phyloP scores from a whole-genome alignment of 2,329 filamentous ascomycete genomes.

The Sphaerostilbella broomeana region DNA sequence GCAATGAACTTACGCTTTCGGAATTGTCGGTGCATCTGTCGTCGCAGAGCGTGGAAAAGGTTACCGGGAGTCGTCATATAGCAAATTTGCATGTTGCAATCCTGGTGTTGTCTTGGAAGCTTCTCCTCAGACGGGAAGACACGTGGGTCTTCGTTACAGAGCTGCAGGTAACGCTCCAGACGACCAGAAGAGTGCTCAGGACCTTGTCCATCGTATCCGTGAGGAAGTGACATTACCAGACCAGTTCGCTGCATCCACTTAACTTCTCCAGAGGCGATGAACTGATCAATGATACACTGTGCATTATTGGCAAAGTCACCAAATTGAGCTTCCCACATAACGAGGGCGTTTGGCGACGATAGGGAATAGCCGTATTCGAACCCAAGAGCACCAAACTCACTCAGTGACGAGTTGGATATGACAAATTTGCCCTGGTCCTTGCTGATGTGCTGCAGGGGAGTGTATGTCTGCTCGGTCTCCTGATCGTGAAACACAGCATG shows the following conservation, averaged over 20 bases:
- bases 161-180: slow-evolving; percentile 93
- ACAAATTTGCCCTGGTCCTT: slow-evolving; percentile 93
- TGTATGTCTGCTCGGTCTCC: slow-evolving; percentile 87
- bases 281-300: slow-evolving; percentile 98
- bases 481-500: slow-evolving; percentile 98
- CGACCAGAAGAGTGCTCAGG: slow-evolving; percentile 97
- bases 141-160: slow-evolving; percentile 95
- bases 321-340: slow-evolving; percentile 99
- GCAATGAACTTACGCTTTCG: slow-evolving; percentile 72
- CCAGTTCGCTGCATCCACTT: slow-evolving; percentile 99
- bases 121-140: slow-evolving; percentile 84
- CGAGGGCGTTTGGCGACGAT: slow-evolving; percentile 90
- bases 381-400: slow-evolving; percentile 67
- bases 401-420: slow-evolving; percentile 90
- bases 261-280: slow-evolving; percentile 92
- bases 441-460: slow-evolving; percentile 80
- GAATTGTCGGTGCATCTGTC: slow-evolving; percentile 99
- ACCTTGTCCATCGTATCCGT: slow-evolving; percentile 97
- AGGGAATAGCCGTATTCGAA: slow-evolving; percentile 99
- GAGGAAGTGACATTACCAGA: slow-evolving; percentile 90
- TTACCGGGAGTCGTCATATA: slow-evolving; percentile 97
- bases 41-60: slow-evolving; percentile 89
- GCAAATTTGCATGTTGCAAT: slow-evolving; percentile 98
- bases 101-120: slow-evolving; percentile 94
- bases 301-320: slow-evolving; percentile 99